A percentile compares a stretch with the other conserved stretches of the same genome.
Evolutionary conservation across 2,329 filamentous ascomycete species (phyloP).

Genomic region (Beauveria medogensis): DNA sequence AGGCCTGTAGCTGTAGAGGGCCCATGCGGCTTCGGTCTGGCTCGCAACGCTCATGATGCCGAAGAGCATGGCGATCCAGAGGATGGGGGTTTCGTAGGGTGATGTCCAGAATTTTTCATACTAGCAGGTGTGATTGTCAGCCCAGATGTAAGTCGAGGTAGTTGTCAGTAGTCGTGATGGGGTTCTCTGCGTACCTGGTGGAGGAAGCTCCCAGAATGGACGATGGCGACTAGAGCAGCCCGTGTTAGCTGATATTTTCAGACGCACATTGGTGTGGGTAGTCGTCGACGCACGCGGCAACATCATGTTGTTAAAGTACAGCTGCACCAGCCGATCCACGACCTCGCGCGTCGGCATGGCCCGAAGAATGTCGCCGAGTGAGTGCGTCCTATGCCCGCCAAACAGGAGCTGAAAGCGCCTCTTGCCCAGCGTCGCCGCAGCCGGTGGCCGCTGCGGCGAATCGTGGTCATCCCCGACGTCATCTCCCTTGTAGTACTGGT

Average conservation of each 20-base stretch:
- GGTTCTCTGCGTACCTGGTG: background rate
- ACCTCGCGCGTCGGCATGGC: background rate
- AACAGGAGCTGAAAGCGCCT: constrained; percentile 5
- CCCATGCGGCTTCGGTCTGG: constrained; percentile 20
- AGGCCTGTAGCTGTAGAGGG: constrained; percentile 10
- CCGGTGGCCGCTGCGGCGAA: background rate
- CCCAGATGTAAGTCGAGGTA: background rate
- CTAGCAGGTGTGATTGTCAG: constrained; percentile 15
- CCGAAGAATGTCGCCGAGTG: background rate
- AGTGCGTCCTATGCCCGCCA: background rate
- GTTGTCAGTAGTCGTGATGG: background rate
- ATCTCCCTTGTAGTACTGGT: background rate
- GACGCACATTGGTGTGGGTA: background rate
- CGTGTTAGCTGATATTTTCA: background rate
- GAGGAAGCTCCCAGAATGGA: constrained; percentile 2
- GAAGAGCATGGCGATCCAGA: constrained; percentile 40
- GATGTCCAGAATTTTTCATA: constrained; percentile 37
- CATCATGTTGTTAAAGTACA: constrained; percentile 7
- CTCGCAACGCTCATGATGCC: constrained; percentile 32
- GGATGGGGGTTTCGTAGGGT: constrained; percentile 26
- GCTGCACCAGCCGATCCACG: background rate
- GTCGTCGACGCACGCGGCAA: background rate
- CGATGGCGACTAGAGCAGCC: background rate
- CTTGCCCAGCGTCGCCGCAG: background rate
- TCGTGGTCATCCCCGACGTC: background rate